Evolutionary conservation across 805 yeast species (phyloP).

Genomic region (Starmera dryadoides): DNA sequence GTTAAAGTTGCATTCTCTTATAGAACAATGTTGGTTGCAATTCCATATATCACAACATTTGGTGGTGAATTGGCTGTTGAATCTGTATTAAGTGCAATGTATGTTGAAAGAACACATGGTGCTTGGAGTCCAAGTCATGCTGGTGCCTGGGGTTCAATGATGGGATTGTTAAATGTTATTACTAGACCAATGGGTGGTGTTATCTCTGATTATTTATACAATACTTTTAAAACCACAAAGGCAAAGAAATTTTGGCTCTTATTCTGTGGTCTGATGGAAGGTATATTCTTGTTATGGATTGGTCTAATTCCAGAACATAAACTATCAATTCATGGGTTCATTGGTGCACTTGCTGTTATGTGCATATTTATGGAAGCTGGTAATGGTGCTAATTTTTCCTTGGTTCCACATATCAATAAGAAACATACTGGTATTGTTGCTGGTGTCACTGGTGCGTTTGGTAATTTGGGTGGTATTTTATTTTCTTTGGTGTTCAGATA

Average conservation of each 20-base stretch:
- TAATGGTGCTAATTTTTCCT: conserved; percentile 29
- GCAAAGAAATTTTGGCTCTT: conserved; percentile 27
- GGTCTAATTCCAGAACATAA: conserved; percentile 20
- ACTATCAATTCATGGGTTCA: conserved; percentile 21
- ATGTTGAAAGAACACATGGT: conserved; percentile 10
- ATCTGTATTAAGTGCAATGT: conserved; percentile 18
- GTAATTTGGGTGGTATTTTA: conserved; percentile 29
- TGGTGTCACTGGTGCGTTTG: conserved; percentile 29
- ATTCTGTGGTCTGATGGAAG: conserved; percentile 22
- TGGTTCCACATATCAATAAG: conserved; percentile 28
- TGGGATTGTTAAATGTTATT: conserved; percentile 23
- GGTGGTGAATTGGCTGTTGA: conserved; percentile 26
- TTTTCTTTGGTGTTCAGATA: conserved; percentile 29
- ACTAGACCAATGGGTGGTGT: conserved; percentile 24
- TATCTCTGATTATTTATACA: conserved; percentile 23
- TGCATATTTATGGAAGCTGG: conserved; percentile 30
- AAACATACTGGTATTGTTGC: conserved; percentile 29
- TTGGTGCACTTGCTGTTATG: conserved; percentile 24
- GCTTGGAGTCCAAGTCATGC: conserved; percentile 17
- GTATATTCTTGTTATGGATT: conserved; percentile 28
- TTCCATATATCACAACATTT: conserved; percentile 21
- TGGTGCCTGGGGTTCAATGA: conserved; percentile 26
- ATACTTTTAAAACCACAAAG: conserved; percentile 19
- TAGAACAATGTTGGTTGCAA: conserved; percentile 22
- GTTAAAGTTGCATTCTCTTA: conserved; percentile 15